These are phyloP conservation scores for Didymella glomerata DNA, from an alignment of 2,329 filamentous ascomycete species.

Conservation along the genomic window DNA sequence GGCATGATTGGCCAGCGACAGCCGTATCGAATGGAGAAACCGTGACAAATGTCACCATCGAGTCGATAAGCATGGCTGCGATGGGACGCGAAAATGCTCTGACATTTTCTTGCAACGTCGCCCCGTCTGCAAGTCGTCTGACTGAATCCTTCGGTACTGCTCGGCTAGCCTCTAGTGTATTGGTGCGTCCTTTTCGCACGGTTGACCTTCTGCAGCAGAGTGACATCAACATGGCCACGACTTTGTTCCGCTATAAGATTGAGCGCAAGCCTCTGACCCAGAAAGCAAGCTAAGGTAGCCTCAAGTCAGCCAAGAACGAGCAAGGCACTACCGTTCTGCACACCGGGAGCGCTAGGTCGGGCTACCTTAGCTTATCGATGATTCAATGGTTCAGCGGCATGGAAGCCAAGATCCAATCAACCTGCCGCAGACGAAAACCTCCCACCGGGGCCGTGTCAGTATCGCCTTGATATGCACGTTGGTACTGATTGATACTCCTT, in stretches of 20 bases:
- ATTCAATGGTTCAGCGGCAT: neutral
- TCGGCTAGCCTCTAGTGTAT: conserved; percentile 1
- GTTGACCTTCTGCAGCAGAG: neutral
- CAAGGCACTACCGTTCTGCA: neutral
- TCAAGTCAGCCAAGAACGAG: neutral
- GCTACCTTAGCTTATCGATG: neutral
- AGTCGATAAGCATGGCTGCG: neutral
- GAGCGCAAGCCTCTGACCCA: neutral
- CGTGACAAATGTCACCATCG: neutral
- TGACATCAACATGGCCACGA: neutral
- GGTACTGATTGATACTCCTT: neutral
- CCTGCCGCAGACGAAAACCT: neutral
- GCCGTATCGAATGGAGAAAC: neutral
- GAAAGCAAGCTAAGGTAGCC: neutral
- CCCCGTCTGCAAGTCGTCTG: conserved; percentile 1
- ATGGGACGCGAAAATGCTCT: neutral
- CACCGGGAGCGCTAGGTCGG: neutral
- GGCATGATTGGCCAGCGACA: neutral
- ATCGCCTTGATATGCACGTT: neutral
- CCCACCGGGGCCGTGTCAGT: neutral
- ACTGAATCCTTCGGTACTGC: conserved; percentile 1
- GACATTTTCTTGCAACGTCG: neutral
- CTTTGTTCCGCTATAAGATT: neutral
- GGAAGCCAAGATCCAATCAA: neutral
- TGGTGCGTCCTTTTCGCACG: conserved; percentile 2